Percentiles rank a stretch among this genome's conserved stretches.
These are phyloP conservation scores for Aspergillus spinulosporus DNA, from an alignment of 2,329 filamentous ascomycete genomes.

Conservation along the genomic window DNA sequence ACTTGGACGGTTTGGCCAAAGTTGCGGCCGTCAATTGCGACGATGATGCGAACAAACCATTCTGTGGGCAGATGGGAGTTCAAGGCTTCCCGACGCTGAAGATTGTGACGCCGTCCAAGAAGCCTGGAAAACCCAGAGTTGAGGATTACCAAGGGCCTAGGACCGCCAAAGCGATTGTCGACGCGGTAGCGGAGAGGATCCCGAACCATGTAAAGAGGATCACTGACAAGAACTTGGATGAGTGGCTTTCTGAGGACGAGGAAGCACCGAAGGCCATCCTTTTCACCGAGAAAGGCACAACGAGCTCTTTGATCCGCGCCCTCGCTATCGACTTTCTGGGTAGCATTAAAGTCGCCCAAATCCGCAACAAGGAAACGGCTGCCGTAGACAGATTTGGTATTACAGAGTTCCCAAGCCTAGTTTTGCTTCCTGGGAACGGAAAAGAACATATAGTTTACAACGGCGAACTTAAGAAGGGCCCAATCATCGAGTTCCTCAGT, in stretches of 20 bases:
- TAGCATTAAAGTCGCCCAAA: conserved; percentile 74
- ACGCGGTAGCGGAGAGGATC: conserved; percentile 81
- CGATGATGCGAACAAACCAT: conserved; percentile 83
- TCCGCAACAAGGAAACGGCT: conserved; percentile 75
- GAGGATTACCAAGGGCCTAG: conserved; percentile 89
- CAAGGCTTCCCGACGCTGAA: conserved; percentile 96
- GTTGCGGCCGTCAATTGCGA: conserved; percentile 96
- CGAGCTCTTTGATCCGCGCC: conserved; percentile 76
- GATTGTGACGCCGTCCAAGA: conserved; percentile 83
- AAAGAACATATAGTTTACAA: conserved; percentile 71
- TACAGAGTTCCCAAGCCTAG: conserved; percentile 73
- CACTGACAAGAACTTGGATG: conserved; percentile 74
- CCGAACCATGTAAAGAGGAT: conserved; percentile 86
- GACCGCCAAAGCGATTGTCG: conserved; percentile 81
- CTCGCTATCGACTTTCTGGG: conserved; percentile 89
- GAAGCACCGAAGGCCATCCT: conserved; percentile 80
- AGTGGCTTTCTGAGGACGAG: conserved; percentile 68
- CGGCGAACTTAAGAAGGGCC: conserved; percentile 81
- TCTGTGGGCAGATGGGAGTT: conserved; percentile 83
- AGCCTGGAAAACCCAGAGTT: conserved; percentile 73
- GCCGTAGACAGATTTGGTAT: conserved; percentile 74
- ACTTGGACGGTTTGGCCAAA: conserved; percentile 86
- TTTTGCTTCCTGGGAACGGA: conserved; percentile 73
- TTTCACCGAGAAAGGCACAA: conserved; percentile 90
- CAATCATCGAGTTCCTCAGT: conserved; percentile 78